phyloP scores from a whole-genome alignment of 169 alveolate species.

The Eimeria mitis region DNA sequence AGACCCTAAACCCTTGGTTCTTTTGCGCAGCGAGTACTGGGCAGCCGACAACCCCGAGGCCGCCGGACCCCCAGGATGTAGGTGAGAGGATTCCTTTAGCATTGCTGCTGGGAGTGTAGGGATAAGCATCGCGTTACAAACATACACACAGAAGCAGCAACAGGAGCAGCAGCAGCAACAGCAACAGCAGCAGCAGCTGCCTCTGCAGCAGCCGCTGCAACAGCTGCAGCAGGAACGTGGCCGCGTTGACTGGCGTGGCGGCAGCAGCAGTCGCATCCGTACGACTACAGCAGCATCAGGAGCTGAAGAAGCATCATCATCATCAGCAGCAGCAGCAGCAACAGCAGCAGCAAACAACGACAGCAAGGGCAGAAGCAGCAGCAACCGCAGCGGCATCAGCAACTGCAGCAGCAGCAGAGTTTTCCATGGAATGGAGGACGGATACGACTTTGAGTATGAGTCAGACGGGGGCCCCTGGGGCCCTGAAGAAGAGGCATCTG shows the following conservation, averaged over 20 bases:
- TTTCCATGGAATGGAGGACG: constrained; percentile 52
- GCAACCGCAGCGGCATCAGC: neutral
- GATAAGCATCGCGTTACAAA: neutral
- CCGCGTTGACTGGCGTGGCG: too few relatives aligned
- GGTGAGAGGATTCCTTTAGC: neutral
- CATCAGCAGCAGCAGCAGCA: neutral
- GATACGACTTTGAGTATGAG: constrained; percentile 56
- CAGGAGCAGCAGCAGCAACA: neutral
- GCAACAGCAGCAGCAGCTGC: neutral
- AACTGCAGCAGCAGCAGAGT: constrained; percentile 7
- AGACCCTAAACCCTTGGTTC: neutral
- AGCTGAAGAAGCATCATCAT: neutral
- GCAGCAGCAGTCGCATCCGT: neutral
- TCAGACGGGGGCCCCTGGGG: constrained; percentile 74
- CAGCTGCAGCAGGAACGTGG: neutral
- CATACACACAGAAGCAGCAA: neutral
- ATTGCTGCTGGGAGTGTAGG: neutral
- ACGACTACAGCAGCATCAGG: neutral
- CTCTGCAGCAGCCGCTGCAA: neutral
- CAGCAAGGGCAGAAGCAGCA: constrained; percentile 25
- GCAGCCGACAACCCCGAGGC: neutral
- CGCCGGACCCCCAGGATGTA: neutral
- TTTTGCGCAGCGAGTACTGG: neutral
- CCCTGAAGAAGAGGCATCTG: constrained; percentile 41
- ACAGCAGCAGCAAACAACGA: constrained; percentile 1